Evolutionary conservation across 495 filamentous ascomycete genomes (phyloP).

Genomic region (Daldinia bambusicola): DNA sequence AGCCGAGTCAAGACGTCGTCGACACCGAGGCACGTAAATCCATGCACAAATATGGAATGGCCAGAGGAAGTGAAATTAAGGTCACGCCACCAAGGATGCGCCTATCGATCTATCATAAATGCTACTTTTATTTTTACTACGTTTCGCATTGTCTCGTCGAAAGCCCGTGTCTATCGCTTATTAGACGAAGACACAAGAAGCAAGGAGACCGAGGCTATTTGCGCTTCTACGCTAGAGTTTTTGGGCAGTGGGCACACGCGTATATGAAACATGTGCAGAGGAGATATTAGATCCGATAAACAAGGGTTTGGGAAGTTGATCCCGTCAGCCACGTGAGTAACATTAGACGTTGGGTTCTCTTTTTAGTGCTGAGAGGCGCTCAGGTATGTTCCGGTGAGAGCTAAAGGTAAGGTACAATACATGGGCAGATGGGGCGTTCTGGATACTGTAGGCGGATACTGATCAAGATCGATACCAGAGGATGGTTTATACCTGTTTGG

Average conservation of each 20-base stretch:
- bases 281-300: constrained; percentile 36
- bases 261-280: constrained; percentile 22
- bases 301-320: constrained; percentile 14
- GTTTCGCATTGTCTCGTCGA: constrained; percentile 18
- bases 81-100: constrained; percentile 18
- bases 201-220: constrained; percentile 14
- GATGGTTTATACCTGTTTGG: constrained; percentile 12
- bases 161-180: constrained; percentile 21
- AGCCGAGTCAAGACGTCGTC: constrained; percentile 8
- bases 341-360: constrained; percentile 33
- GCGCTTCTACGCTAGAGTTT: constrained; percentile 21
- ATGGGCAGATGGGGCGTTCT: neutral
- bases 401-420: constrained; percentile 11
- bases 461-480: constrained; percentile 11
- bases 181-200: constrained; percentile 27
- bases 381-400: constrained; percentile 23
- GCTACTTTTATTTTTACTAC: constrained; percentile 13
- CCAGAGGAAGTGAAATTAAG: constrained; percentile 15
- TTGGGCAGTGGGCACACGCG: constrained; percentile 12
- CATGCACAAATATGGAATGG: constrained; percentile 8
- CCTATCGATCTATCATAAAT: constrained; percentile 34
- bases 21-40: neutral
- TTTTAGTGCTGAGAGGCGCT: constrained; percentile 18
- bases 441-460: constrained; percentile 36
- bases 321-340: constrained; percentile 43